A percentile compares a stretch with the other conserved stretches of the same genome.
Evolutionary conservation across 2,329 filamentous ascomycete species (phyloP).

Genomic region (Immersiporthe knoxdaviesiana): DNA sequence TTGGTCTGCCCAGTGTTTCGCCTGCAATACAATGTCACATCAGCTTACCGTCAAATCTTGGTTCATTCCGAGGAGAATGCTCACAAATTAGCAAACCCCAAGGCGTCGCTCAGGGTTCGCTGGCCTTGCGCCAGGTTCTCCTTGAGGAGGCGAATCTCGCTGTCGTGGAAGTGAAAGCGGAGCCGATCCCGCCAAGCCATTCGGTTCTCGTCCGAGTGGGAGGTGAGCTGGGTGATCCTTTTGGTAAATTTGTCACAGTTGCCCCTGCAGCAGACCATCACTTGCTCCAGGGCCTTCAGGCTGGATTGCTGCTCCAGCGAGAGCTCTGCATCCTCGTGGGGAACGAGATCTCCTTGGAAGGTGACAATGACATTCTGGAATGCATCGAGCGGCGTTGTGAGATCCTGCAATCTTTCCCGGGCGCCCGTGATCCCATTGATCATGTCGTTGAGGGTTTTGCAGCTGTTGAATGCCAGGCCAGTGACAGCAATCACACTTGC

Average conservation of each 20-base stretch:
- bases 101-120: constrained; percentile 12
- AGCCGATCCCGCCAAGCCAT: constrained; percentile 12
- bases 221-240: constrained; percentile 4
- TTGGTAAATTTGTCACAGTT: constrained; percentile 1
- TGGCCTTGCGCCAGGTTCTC: constrained; percentile 19
- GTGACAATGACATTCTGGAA: constrained; percentile 4
- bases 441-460: constrained; percentile 12
- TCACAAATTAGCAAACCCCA: constrained; percentile 13
- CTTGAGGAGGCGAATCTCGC: constrained; percentile 13
- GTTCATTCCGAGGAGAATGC: background rate
- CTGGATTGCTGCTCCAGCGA: background rate
- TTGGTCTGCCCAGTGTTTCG: constrained; percentile 9
- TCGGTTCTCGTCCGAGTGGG: constrained; percentile 7
- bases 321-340: background rate
- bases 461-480: constrained; percentile 12
- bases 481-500: constrained; percentile 11
- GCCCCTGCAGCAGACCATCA: constrained; percentile 4
- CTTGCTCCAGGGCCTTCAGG: constrained; percentile 3
- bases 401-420: background rate
- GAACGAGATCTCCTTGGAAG: background rate
- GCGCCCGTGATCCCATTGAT: constrained; percentile 8
- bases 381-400: background rate
- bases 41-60: background rate
- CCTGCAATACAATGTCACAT: background rate
- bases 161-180: constrained; percentile 17